Percentiles rank a stretch among this genome's conserved stretches.
These are phyloP conservation scores for Mycena sp. DNA, from an alignment of 1,284 basidiomycete species.

Conservation along the genomic window DNA sequence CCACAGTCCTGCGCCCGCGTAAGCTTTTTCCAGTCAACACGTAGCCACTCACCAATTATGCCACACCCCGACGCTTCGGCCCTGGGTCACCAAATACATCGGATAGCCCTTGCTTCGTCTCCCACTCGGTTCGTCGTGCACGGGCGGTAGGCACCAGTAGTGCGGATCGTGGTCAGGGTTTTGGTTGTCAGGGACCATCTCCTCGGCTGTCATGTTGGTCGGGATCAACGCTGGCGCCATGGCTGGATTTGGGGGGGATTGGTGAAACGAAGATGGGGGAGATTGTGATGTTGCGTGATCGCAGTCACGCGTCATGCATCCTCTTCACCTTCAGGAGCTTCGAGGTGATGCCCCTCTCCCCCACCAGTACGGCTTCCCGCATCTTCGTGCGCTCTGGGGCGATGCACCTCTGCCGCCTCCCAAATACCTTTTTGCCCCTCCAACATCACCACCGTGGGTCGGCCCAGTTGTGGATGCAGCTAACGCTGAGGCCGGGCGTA, in stretches of 20 bases:
- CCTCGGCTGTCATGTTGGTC: constrained; percentile 1
- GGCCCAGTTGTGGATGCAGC: no score
- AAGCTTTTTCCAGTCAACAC: not conserved
- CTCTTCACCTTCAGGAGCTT: not conserved
- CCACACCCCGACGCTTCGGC: no score
- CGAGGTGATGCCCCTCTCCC: no score
- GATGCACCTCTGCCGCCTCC: no score
- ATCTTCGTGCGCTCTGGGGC: not conserved
- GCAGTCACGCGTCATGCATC: not conserved
- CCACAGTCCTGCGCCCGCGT: no score
- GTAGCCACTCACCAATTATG: not conserved
- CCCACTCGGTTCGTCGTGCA: not conserved
- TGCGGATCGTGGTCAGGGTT: not conserved
- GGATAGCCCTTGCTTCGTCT: not conserved
- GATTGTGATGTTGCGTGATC: not conserved
- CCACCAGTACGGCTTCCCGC: not conserved
- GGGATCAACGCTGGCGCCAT: not conserved
- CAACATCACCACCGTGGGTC: no score
- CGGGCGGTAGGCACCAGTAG: constrained; percentile 7
- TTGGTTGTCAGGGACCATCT: not conserved
- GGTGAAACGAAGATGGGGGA: not conserved
- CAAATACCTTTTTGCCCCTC: no score
- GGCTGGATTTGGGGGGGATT: no score
- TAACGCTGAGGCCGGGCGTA: no score
- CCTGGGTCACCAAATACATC: not conserved